Conservation (phyloP, 2,329 filamentous ascomycete species). For the Fusarium penzigii region DNA sequence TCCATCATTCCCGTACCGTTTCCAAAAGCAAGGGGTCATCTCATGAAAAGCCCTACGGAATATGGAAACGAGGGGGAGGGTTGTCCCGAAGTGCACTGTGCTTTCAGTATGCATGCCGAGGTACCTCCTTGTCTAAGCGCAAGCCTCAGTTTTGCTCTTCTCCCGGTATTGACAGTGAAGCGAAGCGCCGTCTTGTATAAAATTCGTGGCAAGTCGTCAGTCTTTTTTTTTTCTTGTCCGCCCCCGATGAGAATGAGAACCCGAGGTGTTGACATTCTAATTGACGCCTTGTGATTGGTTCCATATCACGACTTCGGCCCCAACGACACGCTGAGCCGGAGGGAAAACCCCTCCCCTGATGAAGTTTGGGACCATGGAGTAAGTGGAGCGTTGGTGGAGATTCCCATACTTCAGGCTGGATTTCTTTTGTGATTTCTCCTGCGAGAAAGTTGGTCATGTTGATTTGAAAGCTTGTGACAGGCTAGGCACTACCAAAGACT, state of each 20-base stretch:
- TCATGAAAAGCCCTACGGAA: no score
- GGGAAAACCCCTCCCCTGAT: no score
- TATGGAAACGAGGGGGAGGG: not conserved
- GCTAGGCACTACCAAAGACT: not conserved
- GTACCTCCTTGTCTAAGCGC: not conserved
- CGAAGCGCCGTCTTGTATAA: no score
- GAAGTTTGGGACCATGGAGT: slow-evolving; percentile 10
- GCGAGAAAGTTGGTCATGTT: slow-evolving; percentile 23
- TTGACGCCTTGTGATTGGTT: no score
- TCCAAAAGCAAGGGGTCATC: not conserved
- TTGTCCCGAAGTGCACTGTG: not conserved
- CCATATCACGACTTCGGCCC: no score
- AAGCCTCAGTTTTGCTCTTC: not conserved
- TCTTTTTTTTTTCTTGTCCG: no score
- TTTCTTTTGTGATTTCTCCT: not conserved
- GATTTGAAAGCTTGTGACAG: slow-evolving; percentile 25
- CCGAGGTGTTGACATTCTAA: no score
- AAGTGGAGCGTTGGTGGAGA: slow-evolving; percentile 18
- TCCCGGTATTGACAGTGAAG: no score
- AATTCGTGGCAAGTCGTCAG: no score
- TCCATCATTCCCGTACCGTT: not conserved
- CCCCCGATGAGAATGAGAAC: no score
- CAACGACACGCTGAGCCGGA: no score
- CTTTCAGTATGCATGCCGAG: not conserved
- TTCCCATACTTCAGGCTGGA: no score